phyloP scores from a whole-genome alignment of 495 filamentous ascomycete species.

The Neurospora sp. region DNA sequence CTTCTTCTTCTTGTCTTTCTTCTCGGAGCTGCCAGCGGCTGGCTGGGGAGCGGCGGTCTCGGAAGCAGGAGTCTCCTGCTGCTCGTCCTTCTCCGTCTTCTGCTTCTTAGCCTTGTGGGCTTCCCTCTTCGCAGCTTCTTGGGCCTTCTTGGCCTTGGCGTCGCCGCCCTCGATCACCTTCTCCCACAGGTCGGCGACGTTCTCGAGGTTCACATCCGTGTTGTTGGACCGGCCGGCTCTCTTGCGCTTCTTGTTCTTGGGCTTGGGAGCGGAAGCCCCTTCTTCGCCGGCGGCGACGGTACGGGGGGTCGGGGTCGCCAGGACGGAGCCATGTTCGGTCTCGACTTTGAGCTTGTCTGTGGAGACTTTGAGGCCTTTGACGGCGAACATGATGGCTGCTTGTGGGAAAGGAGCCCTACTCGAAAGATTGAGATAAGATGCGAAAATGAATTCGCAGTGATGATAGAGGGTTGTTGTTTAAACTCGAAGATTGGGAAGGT shows the following conservation, averaged over 20 bases:
- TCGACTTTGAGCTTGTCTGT: conserved; percentile 61
- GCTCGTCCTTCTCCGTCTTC: conserved; percentile 14
- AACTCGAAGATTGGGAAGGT: not conserved
- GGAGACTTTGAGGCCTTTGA: conserved; percentile 80
- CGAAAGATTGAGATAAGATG: too few relatives aligned
- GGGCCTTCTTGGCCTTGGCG: conserved; percentile 19
- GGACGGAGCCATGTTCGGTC: conserved; percentile 24
- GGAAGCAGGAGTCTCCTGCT: not conserved
- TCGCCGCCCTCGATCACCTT: conserved; percentile 54
- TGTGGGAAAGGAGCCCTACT: not conserved
- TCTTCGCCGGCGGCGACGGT: conserved; percentile 4
- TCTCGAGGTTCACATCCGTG: conserved; percentile 51
- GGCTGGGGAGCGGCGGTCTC: not conserved
- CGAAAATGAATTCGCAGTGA: not conserved
- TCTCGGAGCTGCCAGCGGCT: conserved; percentile 10
- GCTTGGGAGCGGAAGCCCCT: conserved; percentile 23
- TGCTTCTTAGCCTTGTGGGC: conserved; percentile 32
- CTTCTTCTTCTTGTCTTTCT: conserved; percentile 27
- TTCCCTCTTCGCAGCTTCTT: conserved; percentile 24
- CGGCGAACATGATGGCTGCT: conserved; percentile 65
- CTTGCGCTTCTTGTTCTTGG: conserved; percentile 44
- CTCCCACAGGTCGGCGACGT: conserved; percentile 69
- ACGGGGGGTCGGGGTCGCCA: not conserved
- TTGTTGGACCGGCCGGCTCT: conserved; percentile 36
- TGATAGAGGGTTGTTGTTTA: not conserved